Evolutionary conservation across 495 filamentous ascomycete species (phyloP).

Genomic region (Penicillium riverlandense): DNA sequence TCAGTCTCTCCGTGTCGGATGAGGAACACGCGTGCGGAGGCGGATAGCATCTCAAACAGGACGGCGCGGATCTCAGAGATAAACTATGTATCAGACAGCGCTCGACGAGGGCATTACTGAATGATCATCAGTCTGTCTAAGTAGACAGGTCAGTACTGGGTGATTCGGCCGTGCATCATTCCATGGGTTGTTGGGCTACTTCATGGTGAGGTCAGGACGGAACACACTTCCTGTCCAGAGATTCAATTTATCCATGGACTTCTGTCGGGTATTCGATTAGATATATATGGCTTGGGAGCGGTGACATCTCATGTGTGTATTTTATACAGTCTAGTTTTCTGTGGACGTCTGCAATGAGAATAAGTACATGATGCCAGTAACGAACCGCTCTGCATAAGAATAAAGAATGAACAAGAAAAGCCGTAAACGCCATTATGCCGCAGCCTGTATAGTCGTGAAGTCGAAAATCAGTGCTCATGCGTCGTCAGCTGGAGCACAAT

Average conservation of each 20-base stretch:
- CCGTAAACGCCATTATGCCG: conserved; percentile 15
- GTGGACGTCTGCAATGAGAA: background rate
- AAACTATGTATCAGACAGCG: background rate
- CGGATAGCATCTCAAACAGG: conserved; percentile 10
- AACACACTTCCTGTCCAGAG: background rate
- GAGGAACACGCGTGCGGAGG: conserved; percentile 21
- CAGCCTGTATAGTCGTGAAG: conserved; percentile 2
- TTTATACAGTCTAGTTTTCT: background rate
- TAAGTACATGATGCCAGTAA: background rate
- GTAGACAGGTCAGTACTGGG: background rate
- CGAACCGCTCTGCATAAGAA: background rate
- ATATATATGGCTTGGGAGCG: too few species aligned
- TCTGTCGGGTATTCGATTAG: background rate
- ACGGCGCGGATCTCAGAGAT: background rate
- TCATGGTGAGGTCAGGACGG: conserved; percentile 1
- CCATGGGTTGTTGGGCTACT: background rate
- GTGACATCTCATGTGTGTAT: too few species aligned
- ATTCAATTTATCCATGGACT: background rate
- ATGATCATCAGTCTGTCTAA: background rate
- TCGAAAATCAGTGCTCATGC: conserved; percentile 8
- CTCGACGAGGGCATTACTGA: background rate
- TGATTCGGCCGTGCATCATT: background rate
- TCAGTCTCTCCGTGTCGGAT: conserved; percentile 26
- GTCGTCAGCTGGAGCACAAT: background rate
- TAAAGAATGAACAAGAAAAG: conserved; percentile 9